phyloP scores from a whole-genome alignment of 495 filamentous ascomycete species.

The Penicillium antarcticum region DNA sequence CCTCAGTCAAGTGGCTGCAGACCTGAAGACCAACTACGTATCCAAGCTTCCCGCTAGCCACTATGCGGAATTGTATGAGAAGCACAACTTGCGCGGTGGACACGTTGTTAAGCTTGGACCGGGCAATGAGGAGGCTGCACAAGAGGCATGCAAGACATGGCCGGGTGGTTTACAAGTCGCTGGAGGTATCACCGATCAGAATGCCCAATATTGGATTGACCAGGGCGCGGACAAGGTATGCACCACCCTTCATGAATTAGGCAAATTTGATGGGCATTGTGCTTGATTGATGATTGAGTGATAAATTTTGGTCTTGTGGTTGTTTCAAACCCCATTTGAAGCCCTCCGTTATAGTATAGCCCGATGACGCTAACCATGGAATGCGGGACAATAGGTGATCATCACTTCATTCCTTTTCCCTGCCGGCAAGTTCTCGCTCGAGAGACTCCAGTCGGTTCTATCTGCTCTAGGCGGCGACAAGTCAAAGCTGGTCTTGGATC shows the following conservation, averaged over 20 bases:
- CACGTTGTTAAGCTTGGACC: conserved; percentile 96
- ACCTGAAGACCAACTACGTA: conserved; percentile 86
- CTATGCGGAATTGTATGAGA: conserved; percentile 75
- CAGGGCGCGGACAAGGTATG: conserved; percentile 85
- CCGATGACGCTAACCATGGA: conserved; percentile 17
- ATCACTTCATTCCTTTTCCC: conserved; percentile 87
- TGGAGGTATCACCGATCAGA: conserved; percentile 81
- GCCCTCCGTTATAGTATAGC: conserved; percentile 6
- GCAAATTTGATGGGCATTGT: conserved; percentile 1
- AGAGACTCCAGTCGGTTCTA: conserved; percentile 68
- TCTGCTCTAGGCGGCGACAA: conserved; percentile 67
- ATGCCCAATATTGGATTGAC: conserved; percentile 83
- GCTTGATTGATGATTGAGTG: neutral
- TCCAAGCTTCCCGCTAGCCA: conserved; percentile 76
- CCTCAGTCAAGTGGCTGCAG: conserved; percentile 59
- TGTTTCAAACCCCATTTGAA: neutral
- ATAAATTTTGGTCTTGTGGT: neutral
- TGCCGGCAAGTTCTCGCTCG: conserved; percentile 69
- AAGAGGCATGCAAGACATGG: conserved; percentile 74
- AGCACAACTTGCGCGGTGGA: conserved; percentile 68
- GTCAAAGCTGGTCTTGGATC: conserved; percentile 85
- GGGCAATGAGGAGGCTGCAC: conserved; percentile 76
- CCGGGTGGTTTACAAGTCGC: conserved; percentile 77
- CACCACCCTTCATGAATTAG: neutral
- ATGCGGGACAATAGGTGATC: conserved; percentile 66